These are phyloP conservation scores for Ganoderma boninense DNA, from an alignment of 1,284 basidiomycete genomes.

Conservation along the genomic window DNA sequence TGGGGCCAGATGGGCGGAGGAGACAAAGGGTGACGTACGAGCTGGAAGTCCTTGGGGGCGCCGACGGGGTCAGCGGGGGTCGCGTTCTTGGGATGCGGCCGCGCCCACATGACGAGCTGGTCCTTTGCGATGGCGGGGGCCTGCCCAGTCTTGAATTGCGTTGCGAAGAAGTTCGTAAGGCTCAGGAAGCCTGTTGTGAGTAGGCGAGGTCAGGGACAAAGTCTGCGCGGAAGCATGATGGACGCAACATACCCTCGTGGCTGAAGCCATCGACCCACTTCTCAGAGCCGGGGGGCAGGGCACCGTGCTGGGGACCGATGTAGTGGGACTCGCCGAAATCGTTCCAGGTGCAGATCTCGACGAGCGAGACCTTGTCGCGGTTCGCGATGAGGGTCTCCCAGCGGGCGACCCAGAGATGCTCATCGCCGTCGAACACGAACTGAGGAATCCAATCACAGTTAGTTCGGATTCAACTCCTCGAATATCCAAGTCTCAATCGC, in stretches of 20 bases:
- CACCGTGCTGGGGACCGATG: slow-evolving; percentile 65
- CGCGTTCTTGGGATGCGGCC: slow-evolving; percentile 73
- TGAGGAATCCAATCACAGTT: slow-evolving; percentile 23
- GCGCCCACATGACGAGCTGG: slow-evolving; percentile 75
- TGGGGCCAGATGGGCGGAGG: neutral
- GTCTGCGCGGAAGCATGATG: neutral
- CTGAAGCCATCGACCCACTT: slow-evolving; percentile 47
- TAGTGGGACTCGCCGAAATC: slow-evolving; percentile 50
- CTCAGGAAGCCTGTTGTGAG: slow-evolving; percentile 61
- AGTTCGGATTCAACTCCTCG: neutral
- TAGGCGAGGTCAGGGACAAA: neutral
- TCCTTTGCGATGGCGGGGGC: slow-evolving; percentile 74
- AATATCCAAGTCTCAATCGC: slow-evolving; percentile 30
- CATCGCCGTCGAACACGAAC: slow-evolving; percentile 59
- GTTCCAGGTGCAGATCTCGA: slow-evolving; percentile 53
- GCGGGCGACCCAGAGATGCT: slow-evolving; percentile 76
- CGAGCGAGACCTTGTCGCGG: slow-evolving; percentile 62
- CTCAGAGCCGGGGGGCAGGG: slow-evolving; percentile 56
- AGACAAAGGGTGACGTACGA: slow-evolving; percentile 43
- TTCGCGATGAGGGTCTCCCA: slow-evolving; percentile 77
- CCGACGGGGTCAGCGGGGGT: slow-evolving; percentile 57
- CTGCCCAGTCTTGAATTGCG: slow-evolving; percentile 78
- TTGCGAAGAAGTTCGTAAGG: slow-evolving; percentile 74
- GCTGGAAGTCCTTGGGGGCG: slow-evolving; percentile 62
- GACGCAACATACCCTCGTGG: slow-evolving; percentile 49